Base-by-base conservation (phyloP, 805 yeast genomes). In the Lipomyces yamanashiensis region DNA sequence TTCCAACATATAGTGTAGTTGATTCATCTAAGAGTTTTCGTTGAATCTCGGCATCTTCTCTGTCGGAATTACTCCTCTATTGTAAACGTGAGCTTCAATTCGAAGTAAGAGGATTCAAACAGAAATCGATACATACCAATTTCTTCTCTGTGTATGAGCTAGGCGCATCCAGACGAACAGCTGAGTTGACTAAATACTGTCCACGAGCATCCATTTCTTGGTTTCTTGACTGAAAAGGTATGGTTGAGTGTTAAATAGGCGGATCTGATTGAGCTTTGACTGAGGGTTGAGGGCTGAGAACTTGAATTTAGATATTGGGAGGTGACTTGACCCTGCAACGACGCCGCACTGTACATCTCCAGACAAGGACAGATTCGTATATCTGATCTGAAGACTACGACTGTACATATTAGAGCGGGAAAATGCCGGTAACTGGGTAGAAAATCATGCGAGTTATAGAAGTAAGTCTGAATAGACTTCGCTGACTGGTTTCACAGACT, bases 1-100 rank as follows among this genome's bases (percentile, higher is more conserved):
- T 91, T 4, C 98, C 99, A 43, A 95, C 96, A 73, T 95, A 95
- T 3, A 95, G 83, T 0, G 98, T 92, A 36, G 85, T 81, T 61
- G 91, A 85, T 43, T 77, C 79, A 75, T 87, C 80, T 1, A 95
- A 84, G 68, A 82, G 81, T 70, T 87, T 58, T 19, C 39, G 10
- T 41, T 40, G 45, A 2, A 34, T 1, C 13, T 36, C 56, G 4
- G 58, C 62, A 13, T 58, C 84, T 7, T 52, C 50, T 34, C 51
- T 40, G 17, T 41, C 57, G 7, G 21, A 6, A 17, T 23, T 41
- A 28, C 48, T 53, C 57, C 41, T 28, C 6, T 39, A 34, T 8
- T 17, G 21, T 7, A 10, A 52, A 37, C 5, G 34, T 13, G 54
- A 17, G 13, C 44, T 15, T 40, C 61, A n/a, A 19, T 49, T 1